phyloP scores from a whole-genome alignment of 169 alveolate genomes.

The Plasmodium cynomolgi region DNA sequence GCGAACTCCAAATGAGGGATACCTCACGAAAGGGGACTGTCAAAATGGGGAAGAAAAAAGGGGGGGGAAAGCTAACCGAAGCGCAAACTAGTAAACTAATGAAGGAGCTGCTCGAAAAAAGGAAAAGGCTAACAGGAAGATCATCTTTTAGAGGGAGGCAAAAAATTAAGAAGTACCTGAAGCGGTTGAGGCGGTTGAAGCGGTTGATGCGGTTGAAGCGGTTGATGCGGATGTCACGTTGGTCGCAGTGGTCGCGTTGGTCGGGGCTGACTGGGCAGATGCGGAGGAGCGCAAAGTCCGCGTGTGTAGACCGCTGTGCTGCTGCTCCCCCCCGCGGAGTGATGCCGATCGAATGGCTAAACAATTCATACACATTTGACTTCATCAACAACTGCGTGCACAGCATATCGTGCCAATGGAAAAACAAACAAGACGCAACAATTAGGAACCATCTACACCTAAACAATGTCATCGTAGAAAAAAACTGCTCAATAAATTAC shows the following conservation, averaged over 20 bases:
- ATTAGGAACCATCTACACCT: conserved; percentile 57
- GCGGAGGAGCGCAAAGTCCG: neutral
- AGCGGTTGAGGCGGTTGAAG: neutral
- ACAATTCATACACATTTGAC: conserved; percentile 56
- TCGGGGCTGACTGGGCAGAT: neutral
- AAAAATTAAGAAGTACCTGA: conserved; percentile 25
- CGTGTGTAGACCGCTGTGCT: neutral
- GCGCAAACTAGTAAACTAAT: neutral
- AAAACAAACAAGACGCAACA: conserved; percentile 68
- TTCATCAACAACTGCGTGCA: conserved; percentile 50
- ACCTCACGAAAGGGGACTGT: neutral
- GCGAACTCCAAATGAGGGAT: neutral
- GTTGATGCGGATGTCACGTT: neutral
- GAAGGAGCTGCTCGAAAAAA: neutral
- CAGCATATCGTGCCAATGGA: conserved; percentile 51
- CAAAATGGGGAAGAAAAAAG: neutral
- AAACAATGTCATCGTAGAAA: conserved; percentile 27
- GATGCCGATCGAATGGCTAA: conserved; percentile 51
- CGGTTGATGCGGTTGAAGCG: too few relatives aligned
- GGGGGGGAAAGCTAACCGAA: neutral
- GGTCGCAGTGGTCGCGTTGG: too few relatives aligned
- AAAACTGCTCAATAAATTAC: neutral
- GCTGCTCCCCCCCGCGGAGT: neutral
- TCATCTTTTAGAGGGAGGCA: neutral
- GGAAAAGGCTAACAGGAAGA: neutral